Percentiles rank a stretch among this genome's conserved stretches.
Evolutionary conservation across 2,329 filamentous ascomycete species (phyloP).

Genomic region (Neopestalotiopsis rosae): DNA sequence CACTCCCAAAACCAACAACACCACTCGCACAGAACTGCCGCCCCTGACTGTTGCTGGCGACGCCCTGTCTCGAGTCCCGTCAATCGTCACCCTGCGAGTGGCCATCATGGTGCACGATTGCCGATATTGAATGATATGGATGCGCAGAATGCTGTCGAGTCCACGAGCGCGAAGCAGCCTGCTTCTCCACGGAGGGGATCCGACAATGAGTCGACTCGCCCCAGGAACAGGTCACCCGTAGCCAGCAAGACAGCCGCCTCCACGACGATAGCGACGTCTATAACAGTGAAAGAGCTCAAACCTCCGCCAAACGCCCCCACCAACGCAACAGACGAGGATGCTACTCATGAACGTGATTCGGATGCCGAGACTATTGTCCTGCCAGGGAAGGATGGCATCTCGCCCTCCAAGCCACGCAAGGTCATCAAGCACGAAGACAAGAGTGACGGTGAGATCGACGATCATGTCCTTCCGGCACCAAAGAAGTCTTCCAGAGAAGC

Average conservation of each 20-base stretch:
- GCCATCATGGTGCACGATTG: conserved; percentile 65
- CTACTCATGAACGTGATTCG: conserved; percentile 63
- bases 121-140: conserved; percentile 69
- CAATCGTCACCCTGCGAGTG: conserved; percentile 42
- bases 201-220: conserved; percentile 38
- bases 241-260: conserved; percentile 27
- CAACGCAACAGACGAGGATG: conserved; percentile 47
- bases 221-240: conserved; percentile 25
- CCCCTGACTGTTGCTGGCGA: conserved; percentile 17
- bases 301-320: not conserved
- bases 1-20: conserved; percentile 20
- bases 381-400: conserved; percentile 68
- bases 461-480: conserved; percentile 33
- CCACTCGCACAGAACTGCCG: not conserved
- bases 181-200: conserved; percentile 56
- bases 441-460: conserved; percentile 59
- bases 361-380: conserved; percentile 76
- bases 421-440: conserved; percentile 69
- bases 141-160: conserved; percentile 71
- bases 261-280: conserved; percentile 15
- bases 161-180: conserved; percentile 64
- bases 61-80: conserved; percentile 12
- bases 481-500: conserved; percentile 29
- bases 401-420: conserved; percentile 67
- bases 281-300: conserved; percentile 26